Base-by-base conservation (phyloP, 1,284 basidiomycete genomes). In the Irpex lacteus region DNA sequence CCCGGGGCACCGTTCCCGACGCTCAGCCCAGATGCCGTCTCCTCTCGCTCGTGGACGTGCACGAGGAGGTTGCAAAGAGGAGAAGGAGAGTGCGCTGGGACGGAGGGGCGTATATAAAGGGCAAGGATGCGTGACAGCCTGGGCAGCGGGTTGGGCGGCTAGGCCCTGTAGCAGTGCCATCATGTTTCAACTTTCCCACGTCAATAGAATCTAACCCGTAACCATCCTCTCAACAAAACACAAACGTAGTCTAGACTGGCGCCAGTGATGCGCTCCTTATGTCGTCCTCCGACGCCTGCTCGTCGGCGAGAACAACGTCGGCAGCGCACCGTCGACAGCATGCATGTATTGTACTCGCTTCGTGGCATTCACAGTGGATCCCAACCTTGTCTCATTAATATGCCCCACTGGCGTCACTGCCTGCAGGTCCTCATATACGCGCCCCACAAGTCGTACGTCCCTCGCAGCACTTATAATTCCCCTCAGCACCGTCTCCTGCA, bases 141-240 rank as follows among this genome's bases (percentile, higher is more conserved):
- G 52, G 52, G 52, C 52, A 53, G 19, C 15, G 52, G 52, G 52
- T 68, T 60, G 50, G 64, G 70, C 59, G 61, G 67, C 66, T 65
- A 66, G 65, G 67, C 70, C 65, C 64, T 69, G 60, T 64, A 66
- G 66, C 67, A 68, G 66, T 64, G 64, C 64, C 65, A 59, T 56
- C 59, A 67, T 61, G 65, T 63, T 55, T 60, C 61, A 54, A 60
- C 54, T 47, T 56, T 49, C 58, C 47, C 62, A 37, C 59, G 52
- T 53, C 52, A 53, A 53, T 53, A 53, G 18, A 53, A n/a, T 53
- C 40, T 47, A 47, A 34, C 32, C 32, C 32, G 32, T 34, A 34
- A 47, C 40, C 40, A 47, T 47, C 11, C 40, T 13, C 40, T n/a
- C 11, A 47, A 47, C 40, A 47, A 47, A 11, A 34, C 13, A 47